Percentiles rank a stretch among this genome's conserved stretches.
phyloP scores from a whole-genome alignment of 371 early-diverging fungal species.

The Rhizopus arrhizus region DNA sequence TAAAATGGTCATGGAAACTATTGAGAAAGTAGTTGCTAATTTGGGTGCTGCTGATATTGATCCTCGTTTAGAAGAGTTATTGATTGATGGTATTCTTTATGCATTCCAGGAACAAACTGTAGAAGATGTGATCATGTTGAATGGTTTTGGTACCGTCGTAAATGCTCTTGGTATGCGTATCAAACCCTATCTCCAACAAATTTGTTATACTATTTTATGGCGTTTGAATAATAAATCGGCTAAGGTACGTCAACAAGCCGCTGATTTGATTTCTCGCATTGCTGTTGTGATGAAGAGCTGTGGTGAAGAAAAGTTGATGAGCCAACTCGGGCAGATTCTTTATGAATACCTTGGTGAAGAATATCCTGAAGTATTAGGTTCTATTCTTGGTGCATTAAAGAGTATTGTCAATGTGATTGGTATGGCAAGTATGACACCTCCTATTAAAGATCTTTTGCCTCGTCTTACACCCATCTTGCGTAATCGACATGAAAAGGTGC shows the following conservation, averaged over 20 bases:
- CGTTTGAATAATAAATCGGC: constrained; percentile 95
- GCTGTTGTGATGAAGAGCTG: constrained; percentile 93
- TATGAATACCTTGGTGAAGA: constrained; percentile 98
- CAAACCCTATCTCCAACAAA: constrained; percentile 91
- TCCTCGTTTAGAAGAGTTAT: constrained; percentile 82
- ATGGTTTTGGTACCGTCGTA: constrained; percentile 94
- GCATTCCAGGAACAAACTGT: constrained; percentile 96
- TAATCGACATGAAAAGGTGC: constrained; percentile 97
- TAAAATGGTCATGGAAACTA: constrained; percentile 97
- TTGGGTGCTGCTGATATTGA: constrained; percentile 93
- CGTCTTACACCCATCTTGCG: constrained; percentile 95
- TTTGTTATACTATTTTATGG: constrained; percentile 93
- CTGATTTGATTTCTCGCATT: constrained; percentile 92
- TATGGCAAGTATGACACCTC: constrained; percentile 96
- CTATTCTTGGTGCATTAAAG: constrained; percentile 89
- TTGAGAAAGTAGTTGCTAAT: constrained; percentile 77
- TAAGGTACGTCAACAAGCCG: constrained; percentile 96
- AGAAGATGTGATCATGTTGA: constrained; percentile 90
- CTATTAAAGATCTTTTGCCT: constrained; percentile 95
- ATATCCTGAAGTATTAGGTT: constrained; percentile 96
- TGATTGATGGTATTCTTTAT: constrained; percentile 95
- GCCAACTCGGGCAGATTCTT: constrained; percentile 86
- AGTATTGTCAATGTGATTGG: constrained; percentile 96
- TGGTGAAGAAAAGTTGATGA: constrained; percentile 93
- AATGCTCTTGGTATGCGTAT: constrained; percentile 88